Evolutionary conservation across 805 yeast genomes (phyloP).

Genomic region (Saccharomycopsis javanensis): DNA sequence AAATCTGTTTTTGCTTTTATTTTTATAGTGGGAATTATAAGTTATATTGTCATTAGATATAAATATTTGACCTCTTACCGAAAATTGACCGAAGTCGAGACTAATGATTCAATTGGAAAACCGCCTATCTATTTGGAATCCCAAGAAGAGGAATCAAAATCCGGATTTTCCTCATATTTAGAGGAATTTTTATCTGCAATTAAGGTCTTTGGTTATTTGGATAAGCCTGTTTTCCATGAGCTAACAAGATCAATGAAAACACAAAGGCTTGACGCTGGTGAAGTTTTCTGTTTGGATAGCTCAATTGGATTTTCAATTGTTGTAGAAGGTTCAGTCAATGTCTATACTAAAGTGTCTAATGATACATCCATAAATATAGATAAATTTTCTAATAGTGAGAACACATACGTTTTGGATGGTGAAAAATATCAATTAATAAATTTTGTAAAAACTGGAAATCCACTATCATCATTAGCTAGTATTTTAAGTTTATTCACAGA

Average conservation of each 20-base stretch:
- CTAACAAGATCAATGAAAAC: slow-evolving; percentile 88
- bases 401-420: slow-evolving; percentile 41
- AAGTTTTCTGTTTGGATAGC: slow-evolving; percentile 62
- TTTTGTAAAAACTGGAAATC: slow-evolving; percentile 74
- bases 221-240: slow-evolving; percentile 84
- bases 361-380: not conserved
- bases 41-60: slow-evolving; percentile 14
- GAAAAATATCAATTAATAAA: slow-evolving; percentile 66
- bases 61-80: slow-evolving; percentile 14
- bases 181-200: slow-evolving; percentile 89
- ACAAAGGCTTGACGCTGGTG: slow-evolving; percentile 68
- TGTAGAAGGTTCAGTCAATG: slow-evolving; percentile 82
- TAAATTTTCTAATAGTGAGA: slow-evolving; percentile 20
- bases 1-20: slow-evolving; percentile 11
- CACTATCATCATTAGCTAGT: slow-evolving; percentile 73
- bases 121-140: slow-evolving; percentile 9
- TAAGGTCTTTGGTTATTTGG: slow-evolving; percentile 88
- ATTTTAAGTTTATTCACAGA: slow-evolving; percentile 67
- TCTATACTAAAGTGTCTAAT: slow-evolving; percentile 44
- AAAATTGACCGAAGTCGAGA: slow-evolving; percentile 8
- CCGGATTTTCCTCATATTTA: slow-evolving; percentile 53
- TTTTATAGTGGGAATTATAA: not conserved
- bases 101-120: slow-evolving; percentile 3
- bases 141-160: slow-evolving; percentile 28
- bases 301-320: slow-evolving; percentile 82